Evolutionary conservation across 106 monocot species (phyloP).

Genomic region (Chionographis japonica): DNA sequence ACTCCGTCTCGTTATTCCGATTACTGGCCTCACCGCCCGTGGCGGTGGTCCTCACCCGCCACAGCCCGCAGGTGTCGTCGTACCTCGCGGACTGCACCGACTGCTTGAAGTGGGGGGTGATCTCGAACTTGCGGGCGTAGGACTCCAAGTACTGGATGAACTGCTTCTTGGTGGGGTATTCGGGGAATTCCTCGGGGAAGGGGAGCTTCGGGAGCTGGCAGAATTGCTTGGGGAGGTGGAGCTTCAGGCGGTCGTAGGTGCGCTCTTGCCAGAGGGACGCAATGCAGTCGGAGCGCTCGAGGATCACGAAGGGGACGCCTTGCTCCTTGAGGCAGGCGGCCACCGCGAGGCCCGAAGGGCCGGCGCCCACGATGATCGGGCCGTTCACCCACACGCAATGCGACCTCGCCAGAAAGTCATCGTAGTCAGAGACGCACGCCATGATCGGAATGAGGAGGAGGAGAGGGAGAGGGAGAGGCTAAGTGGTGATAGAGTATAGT

Average conservation of each 20-base stretch:
- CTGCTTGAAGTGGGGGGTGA: slow-evolving; percentile 42
- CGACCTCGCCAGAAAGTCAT: slow-evolving; percentile 19
- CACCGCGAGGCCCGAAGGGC: slow-evolving; percentile 46
- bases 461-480: no score
- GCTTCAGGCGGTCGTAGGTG: slow-evolving; percentile 64
- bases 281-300: slow-evolving; percentile 53
- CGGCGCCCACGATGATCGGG: slow-evolving; percentile 54
- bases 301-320: slow-evolving; percentile 42
- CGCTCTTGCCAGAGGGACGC: slow-evolving; percentile 63
- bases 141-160: slow-evolving; percentile 44
- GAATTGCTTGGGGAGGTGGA: slow-evolving; percentile 61
- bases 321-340: slow-evolving; percentile 42
- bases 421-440: slow-evolving; percentile 7
- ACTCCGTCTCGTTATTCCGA: slow-evolving; percentile 20
- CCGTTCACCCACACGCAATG: slow-evolving; percentile 49
- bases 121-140: slow-evolving; percentile 41
- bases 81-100: slow-evolving; percentile 37
- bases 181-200: slow-evolving; percentile 50
- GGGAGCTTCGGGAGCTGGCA: slow-evolving; percentile 45
- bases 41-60: slow-evolving; percentile 32
- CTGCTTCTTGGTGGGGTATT: slow-evolving; percentile 49
- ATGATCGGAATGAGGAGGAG: background rate
- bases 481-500: no score
- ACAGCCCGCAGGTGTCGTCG: slow-evolving; percentile 44
- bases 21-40: background rate